Evolutionary conservation across 2,329 filamentous ascomycete genomes (phyloP).

Genomic region (Zymoseptoria brevis): DNA sequence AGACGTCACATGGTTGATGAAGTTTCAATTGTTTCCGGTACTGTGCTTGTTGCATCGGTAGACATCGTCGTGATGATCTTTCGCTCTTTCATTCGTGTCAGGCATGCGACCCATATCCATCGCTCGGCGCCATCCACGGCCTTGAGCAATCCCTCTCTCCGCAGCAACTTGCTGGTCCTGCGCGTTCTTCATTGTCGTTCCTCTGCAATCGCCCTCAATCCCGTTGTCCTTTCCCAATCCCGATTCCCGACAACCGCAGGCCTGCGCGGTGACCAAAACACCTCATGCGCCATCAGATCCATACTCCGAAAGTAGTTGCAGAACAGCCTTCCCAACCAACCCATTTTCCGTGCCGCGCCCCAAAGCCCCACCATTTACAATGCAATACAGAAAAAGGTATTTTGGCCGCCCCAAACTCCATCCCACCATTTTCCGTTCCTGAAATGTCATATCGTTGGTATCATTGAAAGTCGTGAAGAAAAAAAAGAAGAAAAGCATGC

Average conservation of each 20-base stretch:
- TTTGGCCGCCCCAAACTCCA: not conserved
- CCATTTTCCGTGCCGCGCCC: not conserved
- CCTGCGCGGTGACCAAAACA: not conserved
- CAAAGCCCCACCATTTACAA: not conserved
- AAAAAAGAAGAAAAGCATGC: not conserved
- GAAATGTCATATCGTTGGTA: not conserved
- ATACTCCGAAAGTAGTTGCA: not conserved
- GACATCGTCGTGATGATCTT: not conserved
- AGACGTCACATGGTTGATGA: not conserved
- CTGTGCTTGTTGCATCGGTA: too few relatives aligned
- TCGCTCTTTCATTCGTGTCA: not conserved
- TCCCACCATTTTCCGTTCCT: not conserved
- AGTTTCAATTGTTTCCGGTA: not conserved
- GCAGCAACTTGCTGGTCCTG: not conserved
- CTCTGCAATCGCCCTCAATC: not conserved
- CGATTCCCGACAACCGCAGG: not conserved
- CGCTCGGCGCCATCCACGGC: not conserved
- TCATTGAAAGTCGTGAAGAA: not conserved
- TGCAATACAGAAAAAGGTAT: not conserved
- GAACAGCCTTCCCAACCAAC: not conserved
- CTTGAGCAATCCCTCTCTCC: not conserved
- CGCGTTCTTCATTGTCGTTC: not conserved
- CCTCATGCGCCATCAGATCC: not conserved
- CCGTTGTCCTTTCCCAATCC: not conserved
- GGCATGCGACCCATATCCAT: too few relatives aligned